Conservation (phyloP, 345 rosid species). For the Citrus australasica region DNA sequence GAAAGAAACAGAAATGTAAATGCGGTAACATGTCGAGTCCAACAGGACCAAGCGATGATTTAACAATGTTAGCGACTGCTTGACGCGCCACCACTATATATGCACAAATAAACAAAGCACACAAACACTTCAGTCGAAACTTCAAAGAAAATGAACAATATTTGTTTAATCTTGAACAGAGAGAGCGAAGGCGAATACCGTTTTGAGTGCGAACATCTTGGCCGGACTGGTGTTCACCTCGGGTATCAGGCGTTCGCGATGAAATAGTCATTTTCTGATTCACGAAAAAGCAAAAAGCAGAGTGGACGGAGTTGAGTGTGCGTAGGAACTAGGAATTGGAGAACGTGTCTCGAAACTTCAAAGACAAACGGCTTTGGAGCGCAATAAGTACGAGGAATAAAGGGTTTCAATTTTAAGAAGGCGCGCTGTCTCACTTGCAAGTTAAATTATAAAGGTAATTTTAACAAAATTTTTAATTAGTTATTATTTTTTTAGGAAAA, state of each 20-base stretch:
- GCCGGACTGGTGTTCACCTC: constrained; percentile 88
- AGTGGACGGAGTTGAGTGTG: neutral
- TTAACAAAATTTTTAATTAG: too few species aligned
- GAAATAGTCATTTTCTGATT: constrained; percentile 49
- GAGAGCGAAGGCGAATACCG: constrained; percentile 33
- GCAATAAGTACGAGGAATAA: neutral
- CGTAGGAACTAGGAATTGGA: neutral
- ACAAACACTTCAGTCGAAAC: neutral
- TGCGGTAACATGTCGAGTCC: constrained; percentile 86
- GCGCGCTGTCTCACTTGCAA: neutral
- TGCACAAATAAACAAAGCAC: neutral
- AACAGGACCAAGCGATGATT: constrained; percentile 91
- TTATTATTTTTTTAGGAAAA: too few species aligned
- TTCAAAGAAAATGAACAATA: neutral
- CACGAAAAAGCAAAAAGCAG: neutral
- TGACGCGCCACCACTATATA: constrained; percentile 79
- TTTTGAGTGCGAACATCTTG: constrained; percentile 97
- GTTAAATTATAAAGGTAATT: too few species aligned
- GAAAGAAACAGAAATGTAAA: neutral
- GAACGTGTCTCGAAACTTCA: constrained; percentile 24
- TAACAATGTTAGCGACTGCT: constrained; percentile 92
- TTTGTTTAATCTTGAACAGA: too few species aligned
- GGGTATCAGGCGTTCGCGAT: constrained; percentile 68
- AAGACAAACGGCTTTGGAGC: neutral
- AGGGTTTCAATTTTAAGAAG: neutral